phyloP scores from a whole-genome alignment of 352 stramenopile genomes.

The Globisporangium irregulare region DNA sequence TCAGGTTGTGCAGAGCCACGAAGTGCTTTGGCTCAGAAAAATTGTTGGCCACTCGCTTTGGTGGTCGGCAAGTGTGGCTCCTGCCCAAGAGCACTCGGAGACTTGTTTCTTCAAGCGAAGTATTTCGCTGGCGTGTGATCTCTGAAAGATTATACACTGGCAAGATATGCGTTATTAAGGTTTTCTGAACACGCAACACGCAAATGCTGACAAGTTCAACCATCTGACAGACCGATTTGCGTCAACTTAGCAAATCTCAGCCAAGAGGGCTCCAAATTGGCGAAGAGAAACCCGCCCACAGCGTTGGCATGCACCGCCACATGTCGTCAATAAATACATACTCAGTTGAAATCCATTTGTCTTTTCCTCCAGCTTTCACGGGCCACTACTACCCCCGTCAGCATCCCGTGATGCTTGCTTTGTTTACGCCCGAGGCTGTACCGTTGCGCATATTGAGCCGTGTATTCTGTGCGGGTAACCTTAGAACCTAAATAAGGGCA shows the following conservation, averaged over 20 bases:
- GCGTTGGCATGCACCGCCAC: not conserved
- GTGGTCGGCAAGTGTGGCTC: not conserved
- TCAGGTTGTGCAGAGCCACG: no score
- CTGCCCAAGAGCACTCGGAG: not conserved
- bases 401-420: not conserved
- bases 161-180: not conserved
- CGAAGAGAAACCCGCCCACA: not conserved
- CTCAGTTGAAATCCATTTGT: not conserved
- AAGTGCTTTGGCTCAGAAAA: no score
- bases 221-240: not conserved
- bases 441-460: not conserved
- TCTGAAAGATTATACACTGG: not conserved
- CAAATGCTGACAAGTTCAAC: not conserved
- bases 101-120: no score
- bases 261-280: not conserved
- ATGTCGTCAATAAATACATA: not conserved
- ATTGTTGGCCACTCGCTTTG: not conserved
- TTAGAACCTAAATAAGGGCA: not conserved
- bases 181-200: not conserved
- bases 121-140: not conserved
- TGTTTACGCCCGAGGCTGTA: not conserved
- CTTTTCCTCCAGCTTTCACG: not conserved
- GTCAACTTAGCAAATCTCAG: not conserved
- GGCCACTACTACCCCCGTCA: not conserved
- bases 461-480: not conserved